phyloP scores from a whole-genome alignment of 176 grass and related monocot species.

The Paspalum vaginatum region DNA sequence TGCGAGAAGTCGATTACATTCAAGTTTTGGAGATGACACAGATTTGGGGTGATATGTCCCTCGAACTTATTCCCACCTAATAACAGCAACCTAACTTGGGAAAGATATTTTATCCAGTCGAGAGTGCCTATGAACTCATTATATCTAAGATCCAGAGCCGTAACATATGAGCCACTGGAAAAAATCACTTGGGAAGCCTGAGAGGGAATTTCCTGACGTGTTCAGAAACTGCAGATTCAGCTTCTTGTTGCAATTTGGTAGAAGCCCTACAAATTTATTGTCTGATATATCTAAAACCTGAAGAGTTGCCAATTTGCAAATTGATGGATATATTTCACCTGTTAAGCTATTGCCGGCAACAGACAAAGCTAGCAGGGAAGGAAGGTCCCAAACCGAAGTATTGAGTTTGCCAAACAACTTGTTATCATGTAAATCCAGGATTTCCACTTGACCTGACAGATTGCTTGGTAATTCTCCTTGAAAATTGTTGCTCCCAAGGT shows the following conservation, averaged over 20 bases:
- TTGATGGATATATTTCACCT: neutral
- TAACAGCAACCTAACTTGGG: neutral
- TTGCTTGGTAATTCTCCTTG: neutral
- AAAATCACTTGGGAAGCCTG: neutral
- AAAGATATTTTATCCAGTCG: neutral
- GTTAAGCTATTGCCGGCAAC: conserved; percentile 10
- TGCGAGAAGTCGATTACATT: conserved; percentile 22
- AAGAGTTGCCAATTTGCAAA: neutral
- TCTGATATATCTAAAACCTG: neutral
- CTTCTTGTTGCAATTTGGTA: neutral
- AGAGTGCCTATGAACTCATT: conserved; percentile 25
- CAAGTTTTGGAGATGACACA: neutral
- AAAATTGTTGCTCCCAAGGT: conserved; percentile 8
- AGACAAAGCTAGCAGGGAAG: neutral
- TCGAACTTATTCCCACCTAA: conserved; percentile 19
- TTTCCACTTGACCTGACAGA: neutral
- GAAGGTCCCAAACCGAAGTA: neutral
- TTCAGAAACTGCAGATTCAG: neutral
- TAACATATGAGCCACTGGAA: neutral
- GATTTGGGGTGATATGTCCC: neutral
- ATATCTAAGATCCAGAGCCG: neutral
- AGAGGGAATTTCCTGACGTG: conserved; percentile 19
- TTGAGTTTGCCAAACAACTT: neutral
- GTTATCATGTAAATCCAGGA: conserved; percentile 27
- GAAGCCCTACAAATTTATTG: conserved; percentile 10